These are phyloP conservation scores for Flaveria ramosissima DNA, from an alignment of 129 eudicot species.

Conservation along the genomic window DNA sequence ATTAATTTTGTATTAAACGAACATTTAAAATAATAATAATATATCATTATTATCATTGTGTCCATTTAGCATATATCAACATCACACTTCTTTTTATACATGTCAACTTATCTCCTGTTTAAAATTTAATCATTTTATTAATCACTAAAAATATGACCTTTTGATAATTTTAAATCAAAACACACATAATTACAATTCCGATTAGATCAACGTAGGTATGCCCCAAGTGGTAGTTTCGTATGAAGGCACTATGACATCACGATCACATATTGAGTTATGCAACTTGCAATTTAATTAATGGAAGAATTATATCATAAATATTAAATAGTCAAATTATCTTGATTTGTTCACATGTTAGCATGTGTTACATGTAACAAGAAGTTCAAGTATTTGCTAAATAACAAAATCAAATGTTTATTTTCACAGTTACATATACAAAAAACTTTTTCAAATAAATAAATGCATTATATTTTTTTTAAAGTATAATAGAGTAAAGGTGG, in stretches of 20 bases:
- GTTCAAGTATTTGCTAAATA: background rate
- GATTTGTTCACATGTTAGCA: background rate
- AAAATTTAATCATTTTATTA: background rate
- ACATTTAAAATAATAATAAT: too few relatives aligned
- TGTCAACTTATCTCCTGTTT: background rate
- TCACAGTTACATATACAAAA: background rate
- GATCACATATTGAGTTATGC: background rate
- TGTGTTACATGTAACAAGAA: conserved; percentile 13
- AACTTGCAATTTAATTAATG: conserved; percentile 12
- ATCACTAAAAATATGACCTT: background rate
- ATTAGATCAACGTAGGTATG: background rate
- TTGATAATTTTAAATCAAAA: conserved; percentile 1
- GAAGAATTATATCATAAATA: background rate
- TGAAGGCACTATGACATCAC: conserved; percentile 13
- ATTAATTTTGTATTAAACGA: too few relatives aligned
- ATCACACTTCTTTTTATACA: background rate
- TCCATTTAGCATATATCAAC: background rate
- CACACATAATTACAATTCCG: background rate
- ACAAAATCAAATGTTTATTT: background rate
- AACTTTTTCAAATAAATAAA: background rate
- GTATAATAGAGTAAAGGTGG: conserved; percentile 19
- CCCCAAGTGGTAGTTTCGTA: background rate
- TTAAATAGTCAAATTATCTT: background rate
- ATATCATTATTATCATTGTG: too few relatives aligned
- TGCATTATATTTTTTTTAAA: background rate